These are phyloP conservation scores for Daldinia childiae DNA, from an alignment of 495 filamentous ascomycete species.

Conservation along the genomic window DNA sequence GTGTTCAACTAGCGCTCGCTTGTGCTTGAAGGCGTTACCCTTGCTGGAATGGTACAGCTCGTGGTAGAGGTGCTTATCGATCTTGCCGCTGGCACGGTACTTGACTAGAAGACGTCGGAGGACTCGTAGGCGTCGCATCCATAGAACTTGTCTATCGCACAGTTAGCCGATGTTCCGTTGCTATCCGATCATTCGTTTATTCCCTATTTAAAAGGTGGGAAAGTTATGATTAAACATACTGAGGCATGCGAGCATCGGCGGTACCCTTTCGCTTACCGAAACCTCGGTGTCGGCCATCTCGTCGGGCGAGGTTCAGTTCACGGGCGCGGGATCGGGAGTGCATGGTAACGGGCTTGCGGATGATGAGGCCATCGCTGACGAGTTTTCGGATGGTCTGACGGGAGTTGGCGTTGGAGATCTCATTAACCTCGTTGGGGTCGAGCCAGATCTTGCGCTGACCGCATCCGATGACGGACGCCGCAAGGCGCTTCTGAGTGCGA, in stretches of 20 bases:
- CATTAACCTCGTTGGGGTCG: conserved; percentile 98
- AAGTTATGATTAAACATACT: conserved; percentile 65
- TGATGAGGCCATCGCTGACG: conserved; percentile 99
- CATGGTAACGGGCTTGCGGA: conserved; percentile 99
- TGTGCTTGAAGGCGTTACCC: conserved; percentile 99
- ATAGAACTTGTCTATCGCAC: conserved; percentile 82
- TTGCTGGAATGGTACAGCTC: conserved; percentile 99
- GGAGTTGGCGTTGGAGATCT: conserved; percentile 99
- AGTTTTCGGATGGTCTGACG: conserved; percentile 99
- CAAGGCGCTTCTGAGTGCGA: conserved; percentile 99
- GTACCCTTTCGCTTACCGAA: conserved; percentile 99
- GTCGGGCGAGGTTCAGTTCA: conserved; percentile 86
- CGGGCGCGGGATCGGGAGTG: conserved; percentile 96
- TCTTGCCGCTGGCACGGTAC: conserved; percentile 99
- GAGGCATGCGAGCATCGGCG: conserved; percentile 98
- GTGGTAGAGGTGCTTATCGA: conserved; percentile 99
- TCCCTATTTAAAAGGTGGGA: not conserved
- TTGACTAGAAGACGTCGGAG: conserved; percentile 98
- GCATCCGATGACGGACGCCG: conserved; percentile 95
- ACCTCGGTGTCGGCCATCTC: conserved; percentile 94
- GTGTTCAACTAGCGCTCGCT: conserved; percentile 98
- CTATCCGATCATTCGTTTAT: not conserved
- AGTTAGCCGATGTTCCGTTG: conserved; percentile 1
- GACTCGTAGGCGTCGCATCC: conserved; percentile 99
- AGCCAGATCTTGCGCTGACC: conserved; percentile 99